Evolutionary conservation across 371 early-diverging fungal species (phyloP).

Genomic region (Mucor velutinosus): DNA sequence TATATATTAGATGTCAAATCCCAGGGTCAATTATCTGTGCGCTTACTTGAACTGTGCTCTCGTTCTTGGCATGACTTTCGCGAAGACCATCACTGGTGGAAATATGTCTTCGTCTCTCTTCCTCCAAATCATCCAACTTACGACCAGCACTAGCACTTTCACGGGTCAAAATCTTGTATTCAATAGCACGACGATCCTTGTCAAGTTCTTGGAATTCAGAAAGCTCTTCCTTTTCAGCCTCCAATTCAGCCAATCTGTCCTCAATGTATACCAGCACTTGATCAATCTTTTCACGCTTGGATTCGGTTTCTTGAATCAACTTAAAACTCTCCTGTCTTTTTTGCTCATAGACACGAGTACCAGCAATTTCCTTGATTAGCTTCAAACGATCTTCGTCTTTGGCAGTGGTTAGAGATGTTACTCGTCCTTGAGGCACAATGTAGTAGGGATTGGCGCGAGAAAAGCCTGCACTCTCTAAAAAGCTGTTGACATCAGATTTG

Average conservation of each 20-base stretch:
- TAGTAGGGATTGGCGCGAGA: conserved; percentile 98
- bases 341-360: conserved; percentile 97
- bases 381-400: conserved; percentile 90
- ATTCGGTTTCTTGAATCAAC: conserved; percentile 91
- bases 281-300: conserved; percentile 88
- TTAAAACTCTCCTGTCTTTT: conserved; percentile 89
- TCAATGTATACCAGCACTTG: conserved; percentile 89
- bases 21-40: neutral
- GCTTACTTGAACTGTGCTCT: conserved; percentile 39
- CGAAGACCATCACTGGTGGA: conserved; percentile 42
- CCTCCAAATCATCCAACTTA: conserved; percentile 74
- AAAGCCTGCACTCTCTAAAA: conserved; percentile 98
- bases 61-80: conserved; percentile 40
- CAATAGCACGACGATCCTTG: conserved; percentile 83
- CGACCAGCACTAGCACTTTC: conserved; percentile 83
- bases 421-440: conserved; percentile 99
- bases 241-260: conserved; percentile 86
- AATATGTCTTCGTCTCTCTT: conserved; percentile 51
- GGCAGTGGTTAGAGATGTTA: conserved; percentile 93
- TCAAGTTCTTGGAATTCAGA: conserved; percentile 86
- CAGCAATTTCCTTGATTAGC: conserved; percentile 97
- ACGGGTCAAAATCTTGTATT: conserved; percentile 89
- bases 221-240: conserved; percentile 93
- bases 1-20: neutral
- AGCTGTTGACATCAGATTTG: conserved; percentile 89